phyloP scores from a whole-genome alignment of 2,329 filamentous ascomycete genomes.

The Niveomyces coronatus region DNA sequence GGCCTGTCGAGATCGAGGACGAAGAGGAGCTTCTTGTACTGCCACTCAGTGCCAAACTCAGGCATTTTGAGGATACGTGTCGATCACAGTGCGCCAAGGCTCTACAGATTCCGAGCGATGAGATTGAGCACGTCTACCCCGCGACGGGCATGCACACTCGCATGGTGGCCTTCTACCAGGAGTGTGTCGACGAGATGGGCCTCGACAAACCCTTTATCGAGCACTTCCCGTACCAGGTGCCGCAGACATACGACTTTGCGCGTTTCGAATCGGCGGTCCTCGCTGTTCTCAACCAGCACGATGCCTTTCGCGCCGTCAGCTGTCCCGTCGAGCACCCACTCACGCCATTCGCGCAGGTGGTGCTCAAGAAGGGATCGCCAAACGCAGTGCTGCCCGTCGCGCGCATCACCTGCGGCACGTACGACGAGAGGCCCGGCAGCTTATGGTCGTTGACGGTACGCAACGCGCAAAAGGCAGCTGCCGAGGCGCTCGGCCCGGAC shows the following conservation, averaged over 20 bases:
- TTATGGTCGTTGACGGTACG: constrained; percentile 8
- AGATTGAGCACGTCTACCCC: constrained; percentile 9
- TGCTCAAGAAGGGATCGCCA: constrained; percentile 3
- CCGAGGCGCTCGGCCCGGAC: constrained; percentile 6
- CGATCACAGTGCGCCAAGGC: constrained; percentile 3
- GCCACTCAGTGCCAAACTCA: constrained; percentile 5
- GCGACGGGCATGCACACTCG: constrained; percentile 7
- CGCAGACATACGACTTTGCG: constrained; percentile 5
- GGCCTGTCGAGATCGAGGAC: constrained; percentile 9
- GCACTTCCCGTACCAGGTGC: constrained; percentile 11
- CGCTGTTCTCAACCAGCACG: constrained; percentile 8
- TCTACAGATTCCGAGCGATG: constrained; percentile 4
- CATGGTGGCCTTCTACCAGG: constrained; percentile 9
- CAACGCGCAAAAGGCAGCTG: constrained; percentile 7
- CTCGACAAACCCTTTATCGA: constrained; percentile 8
- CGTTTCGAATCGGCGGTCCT: constrained; percentile 10
- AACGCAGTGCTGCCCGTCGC: constrained; percentile 2
- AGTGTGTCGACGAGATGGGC: constrained; percentile 6
- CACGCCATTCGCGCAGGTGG: constrained; percentile 10
- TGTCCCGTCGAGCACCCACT: constrained; percentile 10
- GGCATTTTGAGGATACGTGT: constrained; percentile 9
- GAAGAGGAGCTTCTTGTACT: constrained; percentile 8
- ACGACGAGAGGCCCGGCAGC: constrained; percentile 6
- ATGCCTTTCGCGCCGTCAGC: constrained; percentile 12
- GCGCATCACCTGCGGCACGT: constrained; percentile 6